Percentiles rank a stretch among this genome's conserved stretches.
Conservation (phyloP, 2,329 filamentous ascomycete species). For the Ascochyta pisi region DNA sequence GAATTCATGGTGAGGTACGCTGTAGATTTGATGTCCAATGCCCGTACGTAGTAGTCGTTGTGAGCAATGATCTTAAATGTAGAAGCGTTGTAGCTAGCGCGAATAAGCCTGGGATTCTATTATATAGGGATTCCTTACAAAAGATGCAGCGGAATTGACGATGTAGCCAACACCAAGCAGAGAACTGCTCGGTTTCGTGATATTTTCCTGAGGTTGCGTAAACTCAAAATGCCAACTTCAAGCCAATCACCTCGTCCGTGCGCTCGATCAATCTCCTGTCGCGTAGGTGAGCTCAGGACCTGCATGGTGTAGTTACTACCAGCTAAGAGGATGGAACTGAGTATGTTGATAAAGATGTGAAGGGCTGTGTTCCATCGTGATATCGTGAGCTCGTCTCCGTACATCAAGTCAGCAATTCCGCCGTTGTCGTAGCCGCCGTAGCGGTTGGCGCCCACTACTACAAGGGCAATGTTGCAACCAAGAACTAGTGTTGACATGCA, state of each 20-base stretch:
- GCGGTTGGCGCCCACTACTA: background rate
- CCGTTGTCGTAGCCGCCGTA: background rate
- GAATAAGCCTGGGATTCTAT: too few relatives aligned
- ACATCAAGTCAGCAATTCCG: slow-evolving; percentile 4
- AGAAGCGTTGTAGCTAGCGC: slow-evolving; percentile 30
- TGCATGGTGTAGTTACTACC: slow-evolving; percentile 39
- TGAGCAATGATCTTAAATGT: slow-evolving; percentile 21
- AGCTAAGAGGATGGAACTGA: slow-evolving; percentile 42
- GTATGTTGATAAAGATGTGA: slow-evolving; percentile 59
- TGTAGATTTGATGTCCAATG: too few relatives aligned
- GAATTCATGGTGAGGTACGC: too few relatives aligned
- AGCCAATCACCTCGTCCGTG: slow-evolving; percentile 49
- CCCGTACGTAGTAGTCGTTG: too few relatives aligned
- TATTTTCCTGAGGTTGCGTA: slow-evolving; percentile 45
- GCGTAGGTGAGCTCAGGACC: slow-evolving; percentile 30
- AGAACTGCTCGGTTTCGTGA: slow-evolving; percentile 8
- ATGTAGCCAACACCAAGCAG: slow-evolving; percentile 24
- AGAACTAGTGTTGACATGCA: slow-evolving; percentile 24
- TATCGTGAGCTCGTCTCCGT: background rate
- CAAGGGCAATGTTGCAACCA: slow-evolving; percentile 20
- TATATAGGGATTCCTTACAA: slow-evolving; percentile 30
- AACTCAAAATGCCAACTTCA: slow-evolving; percentile 50
- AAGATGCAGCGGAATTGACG: slow-evolving; percentile 48
- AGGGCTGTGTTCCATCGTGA: slow-evolving; percentile 25
- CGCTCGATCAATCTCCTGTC: slow-evolving; percentile 27